Evolutionary conservation across 306 rosid species (phyloP).

Genomic region (Styphnolobium japonicum): DNA sequence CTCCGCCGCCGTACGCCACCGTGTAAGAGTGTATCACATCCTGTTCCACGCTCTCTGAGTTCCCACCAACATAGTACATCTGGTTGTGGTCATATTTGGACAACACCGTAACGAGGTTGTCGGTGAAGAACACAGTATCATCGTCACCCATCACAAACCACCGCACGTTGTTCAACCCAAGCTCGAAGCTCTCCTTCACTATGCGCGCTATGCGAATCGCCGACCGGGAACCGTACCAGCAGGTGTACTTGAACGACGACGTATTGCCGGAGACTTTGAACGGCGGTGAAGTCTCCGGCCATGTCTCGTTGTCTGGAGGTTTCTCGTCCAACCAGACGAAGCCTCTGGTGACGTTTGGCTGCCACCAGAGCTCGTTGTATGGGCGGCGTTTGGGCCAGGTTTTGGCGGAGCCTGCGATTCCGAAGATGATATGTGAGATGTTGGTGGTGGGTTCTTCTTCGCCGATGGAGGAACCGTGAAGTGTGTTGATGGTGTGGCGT

Average conservation of each 20-base stretch:
- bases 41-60: constrained; percentile 58
- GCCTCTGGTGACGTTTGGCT: constrained; percentile 41
- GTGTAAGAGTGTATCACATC: constrained; percentile 39
- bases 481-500: neutral
- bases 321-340: constrained; percentile 49
- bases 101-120: constrained; percentile 42
- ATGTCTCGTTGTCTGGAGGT: constrained; percentile 27
- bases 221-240: constrained; percentile 41
- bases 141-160: constrained; percentile 70
- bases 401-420: constrained; percentile 43
- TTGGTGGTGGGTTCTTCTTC: constrained; percentile 23
- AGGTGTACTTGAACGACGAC: constrained; percentile 43
- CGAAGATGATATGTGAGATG: constrained; percentile 46
- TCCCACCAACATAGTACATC: constrained; percentile 49
- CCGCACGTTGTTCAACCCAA: constrained; percentile 38
- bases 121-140: constrained; percentile 47
- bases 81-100: constrained; percentile 47
- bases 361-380: constrained; percentile 53
- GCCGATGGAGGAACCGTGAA: neutral
- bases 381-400: constrained; percentile 39
- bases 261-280: constrained; percentile 38
- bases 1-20: constrained; percentile 51
- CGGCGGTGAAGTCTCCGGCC: constrained; percentile 34
- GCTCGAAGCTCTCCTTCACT: constrained; percentile 52
- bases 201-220: constrained; percentile 45